Evolutionary conservation across 208 protist species (phyloP), one percentile per base, ranked within the genome.

Genomic region (Crithidia brevicula): DNA sequence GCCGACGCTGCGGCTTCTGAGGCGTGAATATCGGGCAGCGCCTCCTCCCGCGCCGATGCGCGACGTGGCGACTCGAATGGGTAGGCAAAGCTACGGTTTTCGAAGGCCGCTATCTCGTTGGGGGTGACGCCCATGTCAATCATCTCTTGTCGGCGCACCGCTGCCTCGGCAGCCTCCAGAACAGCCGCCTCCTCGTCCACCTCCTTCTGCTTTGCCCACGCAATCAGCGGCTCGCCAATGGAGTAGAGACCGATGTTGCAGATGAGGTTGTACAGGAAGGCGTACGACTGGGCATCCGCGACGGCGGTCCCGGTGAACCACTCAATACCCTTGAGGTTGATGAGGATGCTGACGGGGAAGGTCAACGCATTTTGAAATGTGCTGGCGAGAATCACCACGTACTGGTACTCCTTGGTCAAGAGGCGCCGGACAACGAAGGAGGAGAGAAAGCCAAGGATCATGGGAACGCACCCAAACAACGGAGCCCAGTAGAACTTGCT

Each of bases 201-300:
- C 40, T 77, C 65, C 59, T 69, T 62, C 49, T 27, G 34, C 43
- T 74, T 74, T 18, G 69, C 69, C 28, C 25, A 62, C 7, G 63
- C 67, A 52, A 83, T 77, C 13, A 86, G 45, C 1, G 77, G 72
- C 42, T 86, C 81, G 43, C 77, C 81, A n/a, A 86, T 61, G n/a
- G 69, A 75, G 79, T 82, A 94, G 0, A 88, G 73, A 0, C 74
- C 79, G 30, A 88, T 74, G 25, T 78, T 83, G 64, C 77, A 86
- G 33, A 83, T 43, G 40, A 91, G 74, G 62, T 88, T 94, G 72
- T 90, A 92, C 6, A 91, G 65, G 58, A 90, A 88, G 28, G 88
- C 74, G 72, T 87, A 89, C 6, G 70, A 72, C 62, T 81, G 67
- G 45, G 70, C 83, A 18, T 79, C 64, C 3, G 72, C 46, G 18